Evolutionary conservation across 345 rosid genomes (phyloP).

Genomic region (Pistacia integerrima): DNA sequence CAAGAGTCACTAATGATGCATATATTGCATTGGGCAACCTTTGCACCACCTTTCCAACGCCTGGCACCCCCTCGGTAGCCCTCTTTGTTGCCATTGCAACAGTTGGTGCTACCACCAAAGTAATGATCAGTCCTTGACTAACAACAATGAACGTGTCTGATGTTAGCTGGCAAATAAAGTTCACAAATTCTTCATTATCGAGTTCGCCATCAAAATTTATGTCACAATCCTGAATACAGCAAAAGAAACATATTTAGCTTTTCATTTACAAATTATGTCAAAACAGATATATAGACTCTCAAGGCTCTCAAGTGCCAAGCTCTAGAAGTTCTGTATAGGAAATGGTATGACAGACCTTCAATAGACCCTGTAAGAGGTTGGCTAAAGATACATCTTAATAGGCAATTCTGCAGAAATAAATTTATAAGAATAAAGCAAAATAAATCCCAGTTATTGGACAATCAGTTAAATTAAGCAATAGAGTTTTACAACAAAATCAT

Average conservation of each 20-base stretch:
- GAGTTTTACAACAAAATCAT: too few relatives aligned
- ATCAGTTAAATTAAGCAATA: too few relatives aligned
- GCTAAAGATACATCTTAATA: neutral
- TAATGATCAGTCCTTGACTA: slow-evolving; percentile 77
- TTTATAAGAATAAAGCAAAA: neutral
- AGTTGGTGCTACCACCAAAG: slow-evolving; percentile 87
- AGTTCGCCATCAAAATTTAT: slow-evolving; percentile 78
- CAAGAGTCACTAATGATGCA: slow-evolving; percentile 84
- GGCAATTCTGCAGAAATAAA: neutral
- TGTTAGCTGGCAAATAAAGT: slow-evolving; percentile 58
- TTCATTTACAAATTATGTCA: neutral
- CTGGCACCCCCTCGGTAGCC: slow-evolving; percentile 88
- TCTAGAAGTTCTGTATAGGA: neutral
- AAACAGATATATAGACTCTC: neutral
- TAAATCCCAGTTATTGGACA: too few relatives aligned
- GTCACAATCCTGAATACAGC: slow-evolving; percentile 57
- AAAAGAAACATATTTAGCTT: neutral
- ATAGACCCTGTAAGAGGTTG: neutral
- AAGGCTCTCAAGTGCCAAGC: neutral
- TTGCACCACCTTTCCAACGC: slow-evolving; percentile 80
- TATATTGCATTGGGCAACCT: slow-evolving; percentile 76
- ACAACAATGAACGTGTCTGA: slow-evolving; percentile 63
- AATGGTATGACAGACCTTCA: neutral
- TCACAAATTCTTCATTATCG: slow-evolving; percentile 74
- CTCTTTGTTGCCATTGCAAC: slow-evolving; percentile 84